Percentiles rank a stretch among this genome's conserved stretches.
phyloP scores from a whole-genome alignment of 2,329 filamentous ascomycete species.

The Geoglossum cookeanum region DNA sequence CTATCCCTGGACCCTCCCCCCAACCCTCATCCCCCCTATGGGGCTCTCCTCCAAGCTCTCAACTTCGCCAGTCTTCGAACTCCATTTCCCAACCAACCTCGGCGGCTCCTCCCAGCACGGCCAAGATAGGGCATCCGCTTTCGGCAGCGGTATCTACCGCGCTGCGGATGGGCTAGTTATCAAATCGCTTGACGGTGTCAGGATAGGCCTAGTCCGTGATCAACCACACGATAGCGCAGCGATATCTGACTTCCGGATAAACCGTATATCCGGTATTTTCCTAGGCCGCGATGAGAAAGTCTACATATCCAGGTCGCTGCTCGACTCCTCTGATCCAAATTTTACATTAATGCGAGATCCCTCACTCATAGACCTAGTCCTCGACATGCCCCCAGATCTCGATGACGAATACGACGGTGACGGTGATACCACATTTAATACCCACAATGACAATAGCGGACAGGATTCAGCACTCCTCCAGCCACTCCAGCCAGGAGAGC shows the following conservation, averaged over 20 bases:
- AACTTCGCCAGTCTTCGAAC: constrained; percentile 50
- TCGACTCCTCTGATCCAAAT: constrained; percentile 54
- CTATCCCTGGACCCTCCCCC: constrained; percentile 85
- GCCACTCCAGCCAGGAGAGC: too few species aligned
- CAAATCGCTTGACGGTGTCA: constrained; percentile 39
- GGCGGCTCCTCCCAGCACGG: not conserved
- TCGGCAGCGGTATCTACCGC: constrained; percentile 28
- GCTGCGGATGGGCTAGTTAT: constrained; percentile 39
- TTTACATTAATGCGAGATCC: constrained; percentile 63
- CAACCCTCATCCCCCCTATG: constrained; percentile 51
- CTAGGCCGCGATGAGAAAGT: constrained; percentile 79
- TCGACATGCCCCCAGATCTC: constrained; percentile 27
- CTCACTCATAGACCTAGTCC: constrained; percentile 52
- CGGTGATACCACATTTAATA: not conserved
- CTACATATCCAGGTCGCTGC: constrained; percentile 54
- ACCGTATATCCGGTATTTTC: constrained; percentile 60
- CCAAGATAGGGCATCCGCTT: too few species aligned
- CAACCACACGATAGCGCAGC: constrained; percentile 21
- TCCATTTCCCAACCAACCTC: constrained; percentile 36
- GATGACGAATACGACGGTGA: constrained; percentile 6
- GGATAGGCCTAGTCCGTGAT: constrained; percentile 29
- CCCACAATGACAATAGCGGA: too few species aligned
- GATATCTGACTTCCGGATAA: constrained; percentile 37
- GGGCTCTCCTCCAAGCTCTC: constrained; percentile 59
- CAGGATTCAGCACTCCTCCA: too few species aligned